Evolutionary conservation across 148 eudicot species (phyloP), one percentile per base, ranked within the genome.

Genomic region (Rhododendron simsii): DNA sequence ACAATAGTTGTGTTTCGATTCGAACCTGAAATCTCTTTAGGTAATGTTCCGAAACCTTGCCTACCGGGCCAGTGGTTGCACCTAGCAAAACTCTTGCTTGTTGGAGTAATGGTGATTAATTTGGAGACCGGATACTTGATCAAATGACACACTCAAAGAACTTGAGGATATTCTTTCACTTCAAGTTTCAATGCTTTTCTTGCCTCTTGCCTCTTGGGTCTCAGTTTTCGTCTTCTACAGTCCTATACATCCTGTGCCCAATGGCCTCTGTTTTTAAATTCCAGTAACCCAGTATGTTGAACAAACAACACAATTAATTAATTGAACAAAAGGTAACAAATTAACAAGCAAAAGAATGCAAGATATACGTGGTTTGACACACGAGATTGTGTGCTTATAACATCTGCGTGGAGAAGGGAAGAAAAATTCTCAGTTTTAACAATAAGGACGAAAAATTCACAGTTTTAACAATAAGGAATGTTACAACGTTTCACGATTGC

Each of bases 131-230:
- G 5, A 71, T 71, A 71, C 28, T 28, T 33, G 23, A 7, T 35
- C n/a, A 37, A 75, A 14, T 37, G 78, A 14, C 26, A 37, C 7
- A 20, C 80, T 41, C 47, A 39, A 76, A 76, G 80, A 76, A 39
- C n/a, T 14, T 75, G 8, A 75, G 21, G 21, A 76, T 74, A 41
- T 76, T 76, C 26, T 21, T 41, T 76, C n/a, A 39, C 45, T 76
- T 39, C 47, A 39, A 39, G 45, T 16, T 75, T 37, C 23, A 7
- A 75, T 76, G 21, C 48, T 39, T 76, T 76, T 76, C 79, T 76
- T 76, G 79, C 26, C 79, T 76, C 79, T 76, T 76, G 79, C 26
- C 79, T 7, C 20, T 76, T 75, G 23, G 48, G 80, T 76, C 45
- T 39, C 48, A 39, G 12, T 20, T 76, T 28, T 14, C 50, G 50